Percentiles rank a stretch among this genome's conserved stretches.
Conservation (phyloP, 257 asterid species). For the Solanum gracilifrons region DNA sequence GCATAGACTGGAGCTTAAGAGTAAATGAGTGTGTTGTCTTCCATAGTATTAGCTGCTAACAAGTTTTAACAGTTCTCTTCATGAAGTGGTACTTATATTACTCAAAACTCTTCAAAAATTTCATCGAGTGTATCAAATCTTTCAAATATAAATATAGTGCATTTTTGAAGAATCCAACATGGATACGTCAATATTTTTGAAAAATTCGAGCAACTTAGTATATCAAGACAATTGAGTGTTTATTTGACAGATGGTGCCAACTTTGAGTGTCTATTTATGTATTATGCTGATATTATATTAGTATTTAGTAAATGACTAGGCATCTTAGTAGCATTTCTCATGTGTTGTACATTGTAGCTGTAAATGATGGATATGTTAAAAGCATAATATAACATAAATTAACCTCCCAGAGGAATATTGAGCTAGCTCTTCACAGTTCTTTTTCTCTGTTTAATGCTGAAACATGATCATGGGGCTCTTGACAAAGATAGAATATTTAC, state of each 20-base stretch:
- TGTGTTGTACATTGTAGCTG: not conserved
- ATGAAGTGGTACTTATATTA: not conserved
- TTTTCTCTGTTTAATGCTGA: not conserved
- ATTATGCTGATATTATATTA: not conserved
- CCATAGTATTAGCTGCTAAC: not conserved
- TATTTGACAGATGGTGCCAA: not conserved
- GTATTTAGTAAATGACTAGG: not conserved
- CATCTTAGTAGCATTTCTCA: not conserved
- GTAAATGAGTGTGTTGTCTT: not conserved
- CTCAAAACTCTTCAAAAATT: not conserved
- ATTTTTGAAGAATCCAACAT: too few species aligned
- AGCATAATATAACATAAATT: not conserved
- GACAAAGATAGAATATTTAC: slow-evolving; percentile 4
- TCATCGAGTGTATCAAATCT: not conserved
- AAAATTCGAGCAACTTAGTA: not conserved
- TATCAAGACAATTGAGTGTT: not conserved
- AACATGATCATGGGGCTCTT: not conserved
- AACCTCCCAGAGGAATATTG: not conserved
- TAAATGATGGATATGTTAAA: not conserved
- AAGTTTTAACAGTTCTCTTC: not conserved
- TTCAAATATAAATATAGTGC: not conserved
- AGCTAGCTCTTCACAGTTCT: slow-evolving; percentile 1
- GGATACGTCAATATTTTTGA: not conserved
- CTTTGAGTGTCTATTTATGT: not conserved
- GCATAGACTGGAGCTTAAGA: not conserved